phyloP scores from a whole-genome alignment of 345 rosid species.

The Clausena lansium region DNA sequence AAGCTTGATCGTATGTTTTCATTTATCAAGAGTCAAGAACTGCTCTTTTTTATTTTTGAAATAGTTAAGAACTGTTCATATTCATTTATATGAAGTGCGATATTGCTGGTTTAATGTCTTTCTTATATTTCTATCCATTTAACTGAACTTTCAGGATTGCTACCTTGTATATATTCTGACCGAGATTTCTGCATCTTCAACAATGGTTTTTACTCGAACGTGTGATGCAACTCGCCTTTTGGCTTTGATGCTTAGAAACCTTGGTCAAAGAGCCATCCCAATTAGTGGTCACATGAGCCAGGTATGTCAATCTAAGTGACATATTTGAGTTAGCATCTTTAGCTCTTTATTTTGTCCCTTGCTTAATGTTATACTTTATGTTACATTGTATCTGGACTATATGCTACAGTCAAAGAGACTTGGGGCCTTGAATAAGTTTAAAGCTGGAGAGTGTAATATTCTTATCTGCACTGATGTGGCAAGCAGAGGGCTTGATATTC shows the following conservation, averaged over 20 bases:
- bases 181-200: conserved; percentile 68
- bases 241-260: conserved; percentile 78
- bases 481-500: conserved; percentile 97
- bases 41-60: not conserved
- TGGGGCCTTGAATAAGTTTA: conserved; percentile 90
- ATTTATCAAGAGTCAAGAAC: not conserved
- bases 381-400: conserved; percentile 4
- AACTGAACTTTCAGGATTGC: conserved; percentile 63
- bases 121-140: conserved; percentile 2
- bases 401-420: conserved; percentile 77
- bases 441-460: conserved; percentile 90
- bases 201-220: conserved; percentile 95
- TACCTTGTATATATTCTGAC: conserved; percentile 82
- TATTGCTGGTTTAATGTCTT: not conserved
- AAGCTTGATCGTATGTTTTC: not conserved
- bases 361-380: not conserved
- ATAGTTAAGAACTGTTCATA: not conserved
- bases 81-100: not conserved
- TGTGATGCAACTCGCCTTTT: conserved; percentile 80
- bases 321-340: not conserved
- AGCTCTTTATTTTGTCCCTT: not conserved
- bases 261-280: conserved; percentile 89
- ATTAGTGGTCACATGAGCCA: conserved; percentile 97
- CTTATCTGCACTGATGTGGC: conserved; percentile 97
- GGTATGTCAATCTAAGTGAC: conserved; percentile 32